phyloP scores from a whole-genome alignment of 768 basidiomycete genomes.

The Naganishia onofrii region DNA sequence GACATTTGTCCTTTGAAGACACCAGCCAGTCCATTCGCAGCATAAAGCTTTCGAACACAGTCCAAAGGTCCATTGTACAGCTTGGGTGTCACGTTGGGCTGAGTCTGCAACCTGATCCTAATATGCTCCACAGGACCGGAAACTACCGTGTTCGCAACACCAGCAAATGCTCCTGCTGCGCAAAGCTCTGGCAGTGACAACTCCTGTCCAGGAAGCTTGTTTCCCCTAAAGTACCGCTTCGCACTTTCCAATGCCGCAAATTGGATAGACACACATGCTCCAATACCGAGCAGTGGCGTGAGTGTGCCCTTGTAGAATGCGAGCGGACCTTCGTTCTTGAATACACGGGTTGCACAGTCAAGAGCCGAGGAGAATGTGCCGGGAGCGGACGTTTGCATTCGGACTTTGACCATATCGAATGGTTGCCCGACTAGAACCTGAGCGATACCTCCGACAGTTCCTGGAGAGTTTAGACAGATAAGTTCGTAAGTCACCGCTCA shows the following conservation, averaged over 20 bases:
- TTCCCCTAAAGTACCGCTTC: conserved; percentile 71
- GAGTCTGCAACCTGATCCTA: conserved; percentile 91
- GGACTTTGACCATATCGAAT: conserved; percentile 90
- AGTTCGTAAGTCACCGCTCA: no score
- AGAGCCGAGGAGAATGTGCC: conserved; percentile 87
- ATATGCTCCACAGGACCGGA: conserved; percentile 97
- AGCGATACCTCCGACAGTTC: conserved; percentile 83
- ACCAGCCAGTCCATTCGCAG: conserved; percentile 70
- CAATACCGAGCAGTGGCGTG: conserved; percentile 85
- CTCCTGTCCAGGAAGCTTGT: conserved; percentile 65
- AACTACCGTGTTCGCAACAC: conserved; percentile 84
- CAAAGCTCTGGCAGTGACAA: conserved; percentile 70
- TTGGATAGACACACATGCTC: conserved; percentile 92
- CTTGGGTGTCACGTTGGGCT: conserved; percentile 67
- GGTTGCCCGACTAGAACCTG: conserved; percentile 93
- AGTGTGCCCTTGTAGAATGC: conserved; percentile 98
- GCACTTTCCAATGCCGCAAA: conserved; percentile 83
- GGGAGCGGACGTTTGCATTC: conserved; percentile 89
- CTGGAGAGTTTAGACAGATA: no score
- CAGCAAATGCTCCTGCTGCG: conserved; percentile 75
- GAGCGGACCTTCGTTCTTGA: conserved; percentile 85
- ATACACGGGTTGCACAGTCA: conserved; percentile 81
- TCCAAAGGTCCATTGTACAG: conserved; percentile 80
- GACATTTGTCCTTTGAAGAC: conserved; percentile 90
- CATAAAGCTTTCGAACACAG: conserved; percentile 79